Base-by-base conservation (phyloP, 2,329 filamentous ascomycete species). In the Claviceps africana region DNA sequence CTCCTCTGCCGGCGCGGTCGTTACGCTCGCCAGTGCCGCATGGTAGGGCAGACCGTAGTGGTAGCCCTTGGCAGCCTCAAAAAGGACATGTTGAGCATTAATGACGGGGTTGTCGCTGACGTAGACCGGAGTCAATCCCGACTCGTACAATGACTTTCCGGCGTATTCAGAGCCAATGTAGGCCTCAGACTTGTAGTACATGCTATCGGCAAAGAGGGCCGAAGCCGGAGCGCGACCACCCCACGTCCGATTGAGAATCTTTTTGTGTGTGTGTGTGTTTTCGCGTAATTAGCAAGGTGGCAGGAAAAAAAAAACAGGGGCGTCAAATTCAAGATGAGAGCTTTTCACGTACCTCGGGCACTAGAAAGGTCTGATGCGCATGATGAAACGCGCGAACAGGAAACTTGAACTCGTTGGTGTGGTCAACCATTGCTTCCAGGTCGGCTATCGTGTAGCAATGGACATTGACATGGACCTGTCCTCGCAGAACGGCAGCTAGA, bases 391-490 rank as follows among this genome's bases (percentile, higher is more conserved):
- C 81, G 13, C 79, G 72, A 4, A 86, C 68, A 0, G 77, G 65
- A 58, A 86, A 85, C 55, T 79, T 74, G 67, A 86, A 87, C 70
- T 86, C 83, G 56, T 86, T 84, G 15, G 79, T 83, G 60, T 85
- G 81, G 54, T 82, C 76, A 3, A 86, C 76, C 62, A 86, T 83
- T 33, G 79, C 78, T 64, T 86, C 82, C 8, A 86, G 68, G 58
- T 86, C 83, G 1, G 81, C 75, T 1, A 84, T 72, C 0, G 81
- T 85, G 63, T 86, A 87, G 66, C 83, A 86, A 58, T 87, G 83
- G 0, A 79, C 82, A 66, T 86, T 85, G 56, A 86, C 73, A 54
- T 81, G 75, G 6, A 86, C 80, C 57, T 86, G 80, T 0, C 82
- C 82, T 40, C 83, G 74, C 37, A 86, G 65, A 3, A 80, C 79